These are phyloP conservation scores for Cyclotella baltica DNA, from an alignment of 108 stramenopile species.

Conservation along the genomic window DNA sequence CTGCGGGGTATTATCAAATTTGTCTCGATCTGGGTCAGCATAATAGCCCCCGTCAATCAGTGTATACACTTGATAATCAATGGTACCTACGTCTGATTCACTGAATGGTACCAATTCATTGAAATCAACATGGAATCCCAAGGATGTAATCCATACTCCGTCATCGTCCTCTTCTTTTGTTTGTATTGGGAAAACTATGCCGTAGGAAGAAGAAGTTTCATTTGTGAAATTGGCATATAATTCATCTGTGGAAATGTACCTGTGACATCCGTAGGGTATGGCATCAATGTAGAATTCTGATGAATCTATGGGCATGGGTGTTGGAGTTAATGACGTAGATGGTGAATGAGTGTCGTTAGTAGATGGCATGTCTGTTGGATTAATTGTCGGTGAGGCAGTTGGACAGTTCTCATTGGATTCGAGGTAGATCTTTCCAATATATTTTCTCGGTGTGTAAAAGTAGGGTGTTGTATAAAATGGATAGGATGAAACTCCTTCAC, in stretches of 20 bases:
- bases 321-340: not conserved
- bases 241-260: constrained; percentile 27
- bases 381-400: not conserved
- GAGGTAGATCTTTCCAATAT: constrained; percentile 25
- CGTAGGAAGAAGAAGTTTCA: constrained; percentile 32
- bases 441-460: constrained; percentile 34
- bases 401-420: constrained; percentile 10
- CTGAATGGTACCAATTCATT: not conserved
- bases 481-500: constrained; percentile 40
- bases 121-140: constrained; percentile 35
- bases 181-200: constrained; percentile 29
- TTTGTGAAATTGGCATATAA: constrained; percentile 15
- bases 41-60: constrained; percentile 18
- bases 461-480: constrained; percentile 33
- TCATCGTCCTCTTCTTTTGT: constrained; percentile 24
- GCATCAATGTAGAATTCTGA: constrained; percentile 11
- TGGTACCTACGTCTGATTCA: not conserved
- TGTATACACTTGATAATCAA: constrained; percentile 32
- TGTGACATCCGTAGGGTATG: constrained; percentile 24
- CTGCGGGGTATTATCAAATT: constrained; percentile 7
- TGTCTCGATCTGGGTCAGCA: constrained; percentile 32
- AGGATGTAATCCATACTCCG: constrained; percentile 30
- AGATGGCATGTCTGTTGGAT: not conserved
- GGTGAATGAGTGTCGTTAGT: constrained; percentile 5
- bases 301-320: not conserved